phyloP scores from a whole-genome alignment of 2,329 filamentous ascomycete genomes.

The Apiospora koreana region DNA sequence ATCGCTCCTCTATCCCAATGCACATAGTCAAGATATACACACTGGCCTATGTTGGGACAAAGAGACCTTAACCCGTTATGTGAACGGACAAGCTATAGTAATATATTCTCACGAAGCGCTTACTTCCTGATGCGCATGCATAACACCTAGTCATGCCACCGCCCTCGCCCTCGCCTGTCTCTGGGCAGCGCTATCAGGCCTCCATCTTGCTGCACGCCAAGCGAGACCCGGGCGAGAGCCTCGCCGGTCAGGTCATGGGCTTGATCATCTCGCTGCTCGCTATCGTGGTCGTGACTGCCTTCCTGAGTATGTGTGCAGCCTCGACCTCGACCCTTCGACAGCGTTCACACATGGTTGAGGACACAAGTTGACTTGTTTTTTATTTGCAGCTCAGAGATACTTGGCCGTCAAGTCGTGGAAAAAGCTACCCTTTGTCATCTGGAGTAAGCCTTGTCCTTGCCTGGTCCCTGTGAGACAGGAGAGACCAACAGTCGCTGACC shows the following conservation, averaged over 20 bases:
- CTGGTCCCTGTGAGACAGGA: background rate
- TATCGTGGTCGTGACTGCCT: constrained; percentile 21
- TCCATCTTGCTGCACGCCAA: background rate
- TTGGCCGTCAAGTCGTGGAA: constrained; percentile 40
- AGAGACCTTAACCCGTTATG: background rate
- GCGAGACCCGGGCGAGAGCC: constrained; percentile 7
- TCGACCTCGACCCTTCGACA: too few species aligned
- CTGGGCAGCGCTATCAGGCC: constrained; percentile 7
- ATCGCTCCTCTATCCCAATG: background rate
- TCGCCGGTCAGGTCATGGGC: constrained; percentile 17
- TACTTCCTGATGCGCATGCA: background rate
- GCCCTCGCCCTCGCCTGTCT: constrained; percentile 12
- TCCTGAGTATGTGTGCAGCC: constrained; percentile 18
- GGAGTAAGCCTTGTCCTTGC: constrained; percentile 36
- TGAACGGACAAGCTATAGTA: background rate
- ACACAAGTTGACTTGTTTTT: background rate
- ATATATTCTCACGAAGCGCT: background rate
- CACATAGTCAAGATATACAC: background rate
- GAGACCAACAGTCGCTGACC: background rate
- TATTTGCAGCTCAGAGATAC: constrained; percentile 36
- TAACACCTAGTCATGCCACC: background rate
- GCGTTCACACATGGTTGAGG: background rate
- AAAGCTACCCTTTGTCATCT: constrained; percentile 43
- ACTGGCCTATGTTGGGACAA: background rate
- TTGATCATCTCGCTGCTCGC: constrained; percentile 21